Percentiles rank a stretch among this genome's conserved stretches.
phyloP scores from a whole-genome alignment of 1,284 basidiomycete species.

The Boletus nobilissimus region DNA sequence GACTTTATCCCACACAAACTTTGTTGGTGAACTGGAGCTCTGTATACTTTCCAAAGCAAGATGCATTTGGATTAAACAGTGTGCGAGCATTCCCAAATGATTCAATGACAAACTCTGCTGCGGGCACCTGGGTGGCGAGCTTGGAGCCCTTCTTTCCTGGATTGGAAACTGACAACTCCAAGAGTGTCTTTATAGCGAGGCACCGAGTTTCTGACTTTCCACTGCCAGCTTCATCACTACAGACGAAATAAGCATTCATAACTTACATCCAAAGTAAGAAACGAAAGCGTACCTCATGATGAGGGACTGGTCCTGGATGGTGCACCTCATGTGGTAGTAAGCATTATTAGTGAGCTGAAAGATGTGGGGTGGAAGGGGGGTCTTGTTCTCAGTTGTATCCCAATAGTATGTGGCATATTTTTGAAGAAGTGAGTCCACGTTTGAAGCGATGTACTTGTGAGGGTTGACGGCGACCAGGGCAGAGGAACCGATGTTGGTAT shows the following conservation, averaged over 20 bases:
- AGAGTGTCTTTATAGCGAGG: constrained; percentile 87
- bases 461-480: no score
- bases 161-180: constrained; percentile 88
- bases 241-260: background rate
- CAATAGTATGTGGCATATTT: constrained; percentile 48
- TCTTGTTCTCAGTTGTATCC: constrained; percentile 65
- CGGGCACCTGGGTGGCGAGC: constrained; percentile 85
- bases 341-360: constrained; percentile 91
- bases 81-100: constrained; percentile 92
- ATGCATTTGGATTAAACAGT: constrained; percentile 91
- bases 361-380: constrained; percentile 79
- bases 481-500: no score
- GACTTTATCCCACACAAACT: constrained; percentile 91
- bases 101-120: constrained; percentile 95
- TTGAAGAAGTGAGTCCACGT: no score
- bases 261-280: background rate
- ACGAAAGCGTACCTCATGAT: constrained; percentile 74
- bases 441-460: no score
- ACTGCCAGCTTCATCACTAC: constrained; percentile 90
- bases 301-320: constrained; percentile 92
- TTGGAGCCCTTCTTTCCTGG: constrained; percentile 96
- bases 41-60: constrained; percentile 92
- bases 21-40: constrained; percentile 94
- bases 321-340: constrained; percentile 97
- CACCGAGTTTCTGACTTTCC: constrained; percentile 94